A percentile compares a stretch with the other conserved stretches of the same genome.
Evolutionary conservation across 257 asterid genomes (phyloP).

Genomic region (Dorcoceras hygrometricum): DNA sequence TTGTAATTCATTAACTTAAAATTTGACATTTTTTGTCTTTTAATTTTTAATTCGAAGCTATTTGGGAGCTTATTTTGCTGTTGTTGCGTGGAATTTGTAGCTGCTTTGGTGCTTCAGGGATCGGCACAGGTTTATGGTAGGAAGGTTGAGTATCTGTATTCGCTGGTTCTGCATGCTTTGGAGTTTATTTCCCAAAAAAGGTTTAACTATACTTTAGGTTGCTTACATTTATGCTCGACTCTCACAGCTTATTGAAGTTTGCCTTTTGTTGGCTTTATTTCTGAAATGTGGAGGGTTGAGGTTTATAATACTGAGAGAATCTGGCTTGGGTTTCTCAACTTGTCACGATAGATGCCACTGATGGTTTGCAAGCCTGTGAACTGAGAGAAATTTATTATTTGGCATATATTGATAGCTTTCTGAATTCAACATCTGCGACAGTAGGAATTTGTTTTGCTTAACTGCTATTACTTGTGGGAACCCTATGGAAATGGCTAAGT

Average conservation of each 20-base stretch:
- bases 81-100: slow-evolving; percentile 43
- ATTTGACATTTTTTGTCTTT: not conserved
- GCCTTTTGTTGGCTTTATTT: slow-evolving; percentile 1
- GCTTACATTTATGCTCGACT: not conserved
- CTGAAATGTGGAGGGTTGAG: not conserved
- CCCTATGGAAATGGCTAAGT: slow-evolving; percentile 2
- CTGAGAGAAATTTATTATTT: slow-evolving; percentile 4
- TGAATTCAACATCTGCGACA: not conserved
- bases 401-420: not conserved
- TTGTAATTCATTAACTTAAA: not conserved
- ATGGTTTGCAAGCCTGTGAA: not conserved
- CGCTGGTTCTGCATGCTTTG: slow-evolving; percentile 85
- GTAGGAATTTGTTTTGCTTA: not conserved
- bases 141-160: slow-evolving; percentile 91
- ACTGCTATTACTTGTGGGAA: slow-evolving; percentile 1
- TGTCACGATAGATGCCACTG: not conserved
- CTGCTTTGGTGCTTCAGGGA: slow-evolving; percentile 98
- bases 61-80: not conserved
- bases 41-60: not conserved
- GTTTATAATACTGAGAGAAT: not conserved
- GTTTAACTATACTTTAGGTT: slow-evolving; percentile 35
- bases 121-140: slow-evolving; percentile 94
- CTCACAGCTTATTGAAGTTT: slow-evolving; percentile 1
- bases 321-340: not conserved
- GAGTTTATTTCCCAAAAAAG: slow-evolving; percentile 83